phyloP scores from a whole-genome alignment of 2,329 filamentous ascomycete genomes.

The Sporothrix curviconia region DNA sequence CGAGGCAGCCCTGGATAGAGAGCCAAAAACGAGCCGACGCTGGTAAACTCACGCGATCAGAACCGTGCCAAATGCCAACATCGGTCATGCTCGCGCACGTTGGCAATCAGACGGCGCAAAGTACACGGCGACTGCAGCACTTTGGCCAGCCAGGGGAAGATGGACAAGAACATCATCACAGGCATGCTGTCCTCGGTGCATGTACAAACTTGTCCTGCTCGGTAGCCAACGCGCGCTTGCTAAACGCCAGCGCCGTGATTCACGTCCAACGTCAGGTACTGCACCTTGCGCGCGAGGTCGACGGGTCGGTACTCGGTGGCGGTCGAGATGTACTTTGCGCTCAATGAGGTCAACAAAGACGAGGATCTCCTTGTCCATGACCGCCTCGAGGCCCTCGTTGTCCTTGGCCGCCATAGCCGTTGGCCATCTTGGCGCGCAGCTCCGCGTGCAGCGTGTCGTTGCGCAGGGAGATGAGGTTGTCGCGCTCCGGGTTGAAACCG shows the following conservation, averaged over 20 bases:
- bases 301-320: slow-evolving; percentile 22
- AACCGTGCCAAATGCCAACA: slow-evolving; percentile 34
- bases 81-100: slow-evolving; percentile 32
- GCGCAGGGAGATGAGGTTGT: slow-evolving; percentile 32
- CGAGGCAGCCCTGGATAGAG: background rate
- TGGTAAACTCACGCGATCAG: no score
- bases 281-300: slow-evolving; percentile 42
- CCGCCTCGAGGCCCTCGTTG: slow-evolving; percentile 23
- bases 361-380: slow-evolving; percentile 23
- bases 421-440: slow-evolving; percentile 38
- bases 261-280: slow-evolving; percentile 50
- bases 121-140: slow-evolving; percentile 37
- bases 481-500: slow-evolving; percentile 31
- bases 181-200: slow-evolving; percentile 31
- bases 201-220: slow-evolving; percentile 37
- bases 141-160: slow-evolving; percentile 36
- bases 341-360: slow-evolving; percentile 35
- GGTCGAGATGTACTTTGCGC: slow-evolving; percentile 31
- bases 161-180: slow-evolving; percentile 29
- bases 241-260: slow-evolving; percentile 47
- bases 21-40: background rate
- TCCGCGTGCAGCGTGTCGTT: slow-evolving; percentile 30
- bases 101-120: slow-evolving; percentile 37
- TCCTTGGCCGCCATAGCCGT: slow-evolving; percentile 30
- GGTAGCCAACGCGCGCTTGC: slow-evolving; percentile 43